Conservation (phyloP, 305 asterid genomes). For the Fraxinus dipetala region DNA sequence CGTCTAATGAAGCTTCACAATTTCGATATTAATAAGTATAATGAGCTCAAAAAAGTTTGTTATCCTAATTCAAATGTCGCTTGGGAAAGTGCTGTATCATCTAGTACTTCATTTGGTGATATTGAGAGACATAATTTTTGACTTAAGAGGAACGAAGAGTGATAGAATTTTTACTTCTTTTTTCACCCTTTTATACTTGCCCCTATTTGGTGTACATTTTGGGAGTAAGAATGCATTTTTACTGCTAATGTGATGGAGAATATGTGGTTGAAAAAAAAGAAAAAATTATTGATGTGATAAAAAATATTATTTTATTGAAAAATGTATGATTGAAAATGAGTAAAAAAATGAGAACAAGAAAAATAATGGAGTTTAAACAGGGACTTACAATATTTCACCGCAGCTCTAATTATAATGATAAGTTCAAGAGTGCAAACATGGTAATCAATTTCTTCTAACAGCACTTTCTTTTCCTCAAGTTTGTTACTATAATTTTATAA, state of each 20-base stretch:
- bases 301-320: too few relatives aligned
- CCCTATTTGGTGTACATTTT: too few relatives aligned
- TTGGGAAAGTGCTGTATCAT: not conserved
- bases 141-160: not conserved
- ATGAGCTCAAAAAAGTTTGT: constrained; percentile 47
- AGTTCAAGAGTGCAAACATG: not conserved
- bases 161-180: not conserved
- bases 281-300: too few relatives aligned
- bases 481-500: not conserved
- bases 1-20: constrained; percentile 45
- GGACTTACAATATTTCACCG: not conserved
- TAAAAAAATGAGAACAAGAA: too few relatives aligned
- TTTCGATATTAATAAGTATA: constrained; percentile 57
- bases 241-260: too few relatives aligned
- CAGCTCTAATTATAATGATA: not conserved
- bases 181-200: not conserved
- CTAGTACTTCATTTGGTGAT: constrained; percentile 9
- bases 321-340: too few relatives aligned
- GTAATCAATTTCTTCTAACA: not conserved
- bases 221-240: too few relatives aligned
- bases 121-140: not conserved
- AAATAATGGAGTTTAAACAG: too few relatives aligned
- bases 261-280: too few relatives aligned
- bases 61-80: constrained; percentile 17
- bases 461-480: not conserved